Evolutionary conservation across 1,139 yeast genomes (phyloP).

Genomic region (Hyphopichia khmerensis): DNA sequence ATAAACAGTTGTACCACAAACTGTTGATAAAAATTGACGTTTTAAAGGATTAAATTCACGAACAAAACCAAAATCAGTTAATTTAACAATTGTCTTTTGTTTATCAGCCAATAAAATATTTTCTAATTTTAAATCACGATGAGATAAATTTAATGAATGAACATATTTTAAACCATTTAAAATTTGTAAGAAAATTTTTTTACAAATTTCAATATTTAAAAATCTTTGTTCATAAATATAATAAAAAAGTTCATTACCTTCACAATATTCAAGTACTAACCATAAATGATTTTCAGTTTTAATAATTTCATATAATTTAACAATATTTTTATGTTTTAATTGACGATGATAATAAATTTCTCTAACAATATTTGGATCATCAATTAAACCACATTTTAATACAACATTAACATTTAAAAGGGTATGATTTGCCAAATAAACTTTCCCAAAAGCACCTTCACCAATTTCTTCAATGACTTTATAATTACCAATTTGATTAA

Average conservation of each 20-base stretch:
- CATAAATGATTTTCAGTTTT: constrained; percentile 78
- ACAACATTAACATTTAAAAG: constrained; percentile 77
- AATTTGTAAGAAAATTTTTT: constrained; percentile 70
- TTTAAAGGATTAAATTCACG: constrained; percentile 63
- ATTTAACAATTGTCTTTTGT: constrained; percentile 55
- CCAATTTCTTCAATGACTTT: constrained; percentile 71
- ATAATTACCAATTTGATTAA: constrained; percentile 76
- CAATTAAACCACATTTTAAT: constrained; percentile 77
- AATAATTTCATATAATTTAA: constrained; percentile 81
- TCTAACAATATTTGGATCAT: constrained; percentile 85
- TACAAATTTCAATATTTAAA: constrained; percentile 55
- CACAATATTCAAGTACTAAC: constrained; percentile 88
- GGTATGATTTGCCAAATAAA: constrained; percentile 77
- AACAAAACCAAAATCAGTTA: constrained; percentile 93
- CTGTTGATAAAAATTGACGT: constrained; percentile 65
- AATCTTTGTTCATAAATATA: constrained; percentile 60
- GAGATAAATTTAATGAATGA: constrained; percentile 80
- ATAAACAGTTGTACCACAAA: constrained; percentile 93
- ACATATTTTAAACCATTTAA: constrained; percentile 82
- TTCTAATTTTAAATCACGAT: constrained; percentile 86
- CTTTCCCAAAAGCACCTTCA: constrained; percentile 91
- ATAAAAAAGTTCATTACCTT: constrained; percentile 83
- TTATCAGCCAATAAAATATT: constrained; percentile 75
- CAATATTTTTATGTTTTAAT: constrained; percentile 80
- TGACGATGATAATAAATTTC: constrained; percentile 90